phyloP scores from a whole-genome alignment of 257 asterid genomes.

The Lycium ferocissimum region DNA sequence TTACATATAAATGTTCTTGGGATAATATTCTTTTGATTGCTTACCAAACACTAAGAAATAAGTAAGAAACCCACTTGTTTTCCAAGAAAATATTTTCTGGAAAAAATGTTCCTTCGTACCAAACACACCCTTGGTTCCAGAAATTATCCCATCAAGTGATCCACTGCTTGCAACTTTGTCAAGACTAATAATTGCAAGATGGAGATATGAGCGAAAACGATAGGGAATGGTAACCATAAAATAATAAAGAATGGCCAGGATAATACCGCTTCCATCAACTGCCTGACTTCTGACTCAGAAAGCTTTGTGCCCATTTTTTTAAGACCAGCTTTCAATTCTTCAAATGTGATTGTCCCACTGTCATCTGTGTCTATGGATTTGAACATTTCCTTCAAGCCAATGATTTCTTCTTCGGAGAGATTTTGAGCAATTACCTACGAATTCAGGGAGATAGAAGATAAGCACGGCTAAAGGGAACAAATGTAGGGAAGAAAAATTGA shows the following conservation, averaged over 20 bases:
- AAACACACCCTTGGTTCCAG: too few relatives aligned
- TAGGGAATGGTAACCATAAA: slow-evolving; percentile 14
- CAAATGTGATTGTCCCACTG: slow-evolving; percentile 89
- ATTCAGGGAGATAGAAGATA: slow-evolving; percentile 12
- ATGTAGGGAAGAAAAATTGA: background rate
- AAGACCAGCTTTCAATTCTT: slow-evolving; percentile 91
- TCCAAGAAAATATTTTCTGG: too few relatives aligned
- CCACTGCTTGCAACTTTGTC: background rate
- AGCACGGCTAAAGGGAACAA: background rate
- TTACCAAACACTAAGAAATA: too few relatives aligned
- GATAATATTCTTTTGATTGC: too few relatives aligned
- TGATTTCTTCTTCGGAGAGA: slow-evolving; percentile 95
- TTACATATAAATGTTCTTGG: too few relatives aligned
- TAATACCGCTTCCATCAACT: slow-evolving; percentile 91
- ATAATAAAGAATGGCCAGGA: background rate
- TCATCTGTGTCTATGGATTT: slow-evolving; percentile 93
- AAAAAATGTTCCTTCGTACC: too few relatives aligned
- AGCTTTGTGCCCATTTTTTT: slow-evolving; percentile 94
- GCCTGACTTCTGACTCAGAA: slow-evolving; percentile 91
- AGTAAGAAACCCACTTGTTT: too few relatives aligned
- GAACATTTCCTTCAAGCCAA: slow-evolving; percentile 96
- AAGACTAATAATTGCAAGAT: slow-evolving; percentile 20
- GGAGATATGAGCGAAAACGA: background rate
- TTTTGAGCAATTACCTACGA: slow-evolving; percentile 88
- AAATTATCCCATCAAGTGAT: background rate